Evolutionary conservation across 1,284 basidiomycete genomes (phyloP), one percentile per base, ranked within the genome.

Genomic region (Ceratobasidium sp.): DNA sequence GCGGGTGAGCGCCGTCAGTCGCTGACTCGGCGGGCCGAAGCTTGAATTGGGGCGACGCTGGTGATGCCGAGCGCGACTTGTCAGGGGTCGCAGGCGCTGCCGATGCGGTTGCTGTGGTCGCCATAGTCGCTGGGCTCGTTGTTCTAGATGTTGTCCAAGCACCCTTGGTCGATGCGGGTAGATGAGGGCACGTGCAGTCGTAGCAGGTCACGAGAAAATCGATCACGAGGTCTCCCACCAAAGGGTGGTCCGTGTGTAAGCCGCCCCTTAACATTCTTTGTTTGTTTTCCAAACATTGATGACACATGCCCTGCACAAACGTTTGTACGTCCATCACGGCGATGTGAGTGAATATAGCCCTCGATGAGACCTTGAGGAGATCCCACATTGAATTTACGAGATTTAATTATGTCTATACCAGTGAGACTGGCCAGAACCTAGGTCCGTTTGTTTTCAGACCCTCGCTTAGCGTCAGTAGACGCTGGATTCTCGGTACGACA

Each of bases 161-260:
- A 29, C 56, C 42, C 17, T 38, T 60, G n/a, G 56, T 43, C 32
- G 58, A 34, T 62, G 58, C 47, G 58, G 43, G 45, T 38, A 50
- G 58, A 62, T 47, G 45, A 32, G 58, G 58, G 58, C 58, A 62
- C 58, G 58, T 62, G 58, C 57, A 22, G 45, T 47, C 45, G 57
- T 22, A 22, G 12, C 25, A 62, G 58, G 58, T 62, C 58, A 62
- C 58, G 58, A 35, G 58, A 50, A 34, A 62, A 50, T 47, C 45
- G 45, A 58, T 58, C 55, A 58, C 55, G 55, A 58, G 55, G 55
- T 40, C 55, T 58, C 55, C 55, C 55, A 38, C 55, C 45, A 47
- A 8, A 47, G 20, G 45, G 45, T 47, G 45, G 45, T 47, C 45
- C 45, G 45, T 47, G 45, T 47, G 45, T 47, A 47, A 47, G 45